Base-by-base conservation (phyloP, 73 alveolate species). In the Urostyla sp. region DNA sequence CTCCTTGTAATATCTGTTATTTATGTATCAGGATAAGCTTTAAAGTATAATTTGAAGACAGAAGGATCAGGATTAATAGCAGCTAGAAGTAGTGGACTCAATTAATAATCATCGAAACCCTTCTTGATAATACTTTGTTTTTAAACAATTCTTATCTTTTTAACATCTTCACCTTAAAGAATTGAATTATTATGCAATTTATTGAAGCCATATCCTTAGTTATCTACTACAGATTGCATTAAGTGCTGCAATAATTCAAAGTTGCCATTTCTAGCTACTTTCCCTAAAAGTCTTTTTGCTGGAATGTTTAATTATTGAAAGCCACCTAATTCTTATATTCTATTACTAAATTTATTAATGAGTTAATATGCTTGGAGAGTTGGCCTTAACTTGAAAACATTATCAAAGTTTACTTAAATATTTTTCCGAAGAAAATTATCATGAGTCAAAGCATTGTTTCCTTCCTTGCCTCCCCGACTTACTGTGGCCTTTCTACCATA, bases 391-490 rank as follows among this genome's bases (percentile, higher is more conserved):
- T n/a, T n/a, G n/a, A n/a, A n/a, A n/a, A n/a, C n/a, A n/a, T n/a
- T n/a, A n/a, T n/a, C n/a, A n/a, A n/a, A n/a, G n/a, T n/a, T n/a
- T n/a, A n/a, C 31, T 40, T 56, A 21, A 28, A 51, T 5, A 10
- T 52, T 50, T 43, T 24, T 32, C 50, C 73, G 21, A 15, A 44
- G 37, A 36, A 43, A 45, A 24, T 80, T 80, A 87, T 95, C 99
- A 10, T 85, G 35, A 0, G 88, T 58, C 77, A 96, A 96, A 51
- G 99, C 99, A 80, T 96, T 94, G 80, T 96, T 96, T n/a, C 99
- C 99, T 95, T 95, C 98, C 85, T 91, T 95, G 45, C 94, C 92
- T 49, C 99, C 99, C 81, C 49, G 28, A 21, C 21, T 69, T 69
- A 69, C 83, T 30, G 99, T 85, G 15, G 97, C 85, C 76, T 90